Base-by-base conservation (phyloP, 2,329 filamentous ascomycete species). In the Biscogniauxia mediterranea region DNA sequence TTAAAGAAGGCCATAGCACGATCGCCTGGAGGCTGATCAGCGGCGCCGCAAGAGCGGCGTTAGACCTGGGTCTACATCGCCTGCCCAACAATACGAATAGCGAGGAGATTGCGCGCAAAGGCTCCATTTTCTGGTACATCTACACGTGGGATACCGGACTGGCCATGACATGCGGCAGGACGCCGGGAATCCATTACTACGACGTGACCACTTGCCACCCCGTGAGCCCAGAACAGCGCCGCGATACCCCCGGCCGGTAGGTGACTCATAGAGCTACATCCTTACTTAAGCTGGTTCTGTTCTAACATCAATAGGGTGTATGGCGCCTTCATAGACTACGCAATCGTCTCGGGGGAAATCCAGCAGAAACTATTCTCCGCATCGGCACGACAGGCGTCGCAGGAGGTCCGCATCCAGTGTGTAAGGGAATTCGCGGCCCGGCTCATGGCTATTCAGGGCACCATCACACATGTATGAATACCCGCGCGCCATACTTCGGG, bases 1-100 rank as follows among this genome's bases (percentile, higher is more conserved):
- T 68, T 25, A 72, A 68, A 49, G 59, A 64, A 54, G 71, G 71
- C 1, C 68, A 71, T 28, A 69, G 64, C 52, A 64, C 68, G 4
- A 68, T 71, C 7, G 70, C 70, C 15, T 73, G 71, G 68, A 64
- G 69, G n/a, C 42, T 73, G 9, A 62, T 71, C 3, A 70, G 65
- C 5, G 61, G 66, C 5, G 66, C 70, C 13, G 69, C 71, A 4
- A 63, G 70, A 13, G 66, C 66, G 17, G 66, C 60, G 52, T 55
- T 73, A 1, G 71, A 73, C 55, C 61, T 73, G 1, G 71, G 71
- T 7, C 64, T 69, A 5, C 71, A 73, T 57, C 68, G 70, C 26
- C 46, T 72, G 25, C 65, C 68, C 2, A 51, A 54, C 9, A 49
- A 60, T 13, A 21, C 54, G 1, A 54, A 57, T 6, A 54, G 17